Evolutionary conservation across 768 basidiomycete genomes (phyloP), one percentile per base, ranked within the genome.

Genomic region (Clathrus columnatus): DNA sequence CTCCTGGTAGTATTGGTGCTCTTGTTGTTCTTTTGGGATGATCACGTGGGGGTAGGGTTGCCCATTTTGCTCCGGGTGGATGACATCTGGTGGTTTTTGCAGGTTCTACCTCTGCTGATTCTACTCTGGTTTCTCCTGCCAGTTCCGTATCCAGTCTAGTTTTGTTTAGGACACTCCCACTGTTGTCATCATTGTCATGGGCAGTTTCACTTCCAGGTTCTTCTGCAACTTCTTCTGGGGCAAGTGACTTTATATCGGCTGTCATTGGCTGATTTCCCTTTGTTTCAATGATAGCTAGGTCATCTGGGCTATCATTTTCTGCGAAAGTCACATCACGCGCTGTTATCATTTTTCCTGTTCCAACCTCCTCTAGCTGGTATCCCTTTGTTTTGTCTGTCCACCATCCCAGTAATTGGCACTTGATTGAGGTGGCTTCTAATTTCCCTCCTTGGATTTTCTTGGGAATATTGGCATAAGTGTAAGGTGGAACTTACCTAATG

Each of bases 111-210:
- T 21, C 51, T 17, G 48, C 21, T n/a, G n/a, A n/a, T n/a, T n/a
- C n/a, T n/a, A n/a, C n/a, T n/a, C n/a, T 7, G 57, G 48, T 49
- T 56, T 66, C 14, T 65, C 65, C 64, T 64, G 66, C 52, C 50
- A 49, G 43, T 41, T 44, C 2, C 53, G 56, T 32, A 64, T 61
- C 1, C n/a, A n/a, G 16, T 32, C 16, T 32, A 7, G 30, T 16
- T 32, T 32, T 16, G 7, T 16, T 7, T 7, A 7, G 30, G 7
- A 16, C 16, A 7, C 30, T 16, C 16, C 30, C 30, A 16, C 30
- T 7, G 30, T 7, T 32, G 30, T 7, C 30, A 7, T 16, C 30
- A 32, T n/a, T n/a, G n/a, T n/a, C n/a, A n/a, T n/a, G n/a, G n/a
- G n/a, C 30, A 26, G 45, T 6, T 7, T 20, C 24, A 11, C 24